Evolutionary conservation across 305 asterid genomes (phyloP), one percentile per base, ranked within the genome.

Genomic region (Fraxinus greggii): DNA sequence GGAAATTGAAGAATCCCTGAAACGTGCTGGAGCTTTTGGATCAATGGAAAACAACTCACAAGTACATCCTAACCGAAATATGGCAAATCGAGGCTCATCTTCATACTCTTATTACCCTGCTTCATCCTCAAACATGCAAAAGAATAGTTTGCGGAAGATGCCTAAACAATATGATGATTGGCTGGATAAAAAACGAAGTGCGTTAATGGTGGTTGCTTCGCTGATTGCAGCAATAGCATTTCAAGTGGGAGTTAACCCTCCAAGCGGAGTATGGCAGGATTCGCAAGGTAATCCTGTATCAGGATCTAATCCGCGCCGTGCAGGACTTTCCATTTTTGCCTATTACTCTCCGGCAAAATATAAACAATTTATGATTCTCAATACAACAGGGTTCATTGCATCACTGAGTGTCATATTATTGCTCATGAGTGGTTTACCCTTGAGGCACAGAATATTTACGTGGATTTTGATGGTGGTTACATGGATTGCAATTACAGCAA

Each of bases 371-470:
- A 63, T 63, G 76, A 19, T 76, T 4, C 31, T 65, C 56, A 87
- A 89, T 79, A 87, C 88, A 4, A 36, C 26, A 0, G 74, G 83
- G 8, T 87, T 87, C 79, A 69, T 86, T n/a, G 86, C 92, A 29
- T 89, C 89, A 12, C 85, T 87, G 21, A 86, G 90, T 83, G 89
- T 87, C 72, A 90, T 90, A 28, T 75, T 90, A 80, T 36, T 91
- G 24, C 78, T 90, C 38, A 87, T 87, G 72, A 90, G 93, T 78
- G 91, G 92, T 6, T 70, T 90, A 76, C 90, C 91, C 4, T 15
- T 89, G 2, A 85, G 42, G 38, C 63, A 35, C 38, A 81, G 48
- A 48, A 3, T 85, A 1, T 78, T 86, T 28, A 72, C 89, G 81
- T 88, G 90, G 90, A 33, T 79, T 36, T 81, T 90, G 83, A 76